phyloP scores from a whole-genome alignment of 345 rosid genomes.

The Geranium brycei region DNA sequence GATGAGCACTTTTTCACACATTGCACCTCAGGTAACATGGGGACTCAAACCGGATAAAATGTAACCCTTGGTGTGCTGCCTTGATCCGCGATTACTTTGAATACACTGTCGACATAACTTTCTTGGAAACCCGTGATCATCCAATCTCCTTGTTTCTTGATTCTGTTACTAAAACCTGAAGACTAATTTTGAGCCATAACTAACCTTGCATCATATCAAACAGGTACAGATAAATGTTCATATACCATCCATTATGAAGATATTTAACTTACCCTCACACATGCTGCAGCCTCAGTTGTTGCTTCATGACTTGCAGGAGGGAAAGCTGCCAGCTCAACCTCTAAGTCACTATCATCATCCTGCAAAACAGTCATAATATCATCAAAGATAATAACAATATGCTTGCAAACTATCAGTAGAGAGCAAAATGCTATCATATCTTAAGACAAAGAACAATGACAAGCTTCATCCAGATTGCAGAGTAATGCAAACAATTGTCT shows the following conservation, averaged over 20 bases:
- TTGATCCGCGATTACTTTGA: neutral
- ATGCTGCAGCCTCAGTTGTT: slow-evolving; percentile 68
- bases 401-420: neutral
- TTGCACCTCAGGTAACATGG: neutral
- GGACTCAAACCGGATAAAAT: neutral
- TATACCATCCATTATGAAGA: neutral
- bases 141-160: neutral
- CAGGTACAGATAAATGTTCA: neutral
- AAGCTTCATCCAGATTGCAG: neutral
- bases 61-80: neutral
- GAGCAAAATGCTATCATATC: neutral
- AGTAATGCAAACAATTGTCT: neutral
- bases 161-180: neutral
- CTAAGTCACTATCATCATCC: slow-evolving; percentile 93
- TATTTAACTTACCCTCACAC: slow-evolving; percentile 51
- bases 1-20: neutral
- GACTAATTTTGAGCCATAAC: neutral
- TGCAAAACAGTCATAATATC: slow-evolving; percentile 17
- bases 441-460: neutral
- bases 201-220: neutral
- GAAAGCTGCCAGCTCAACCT: slow-evolving; percentile 71
- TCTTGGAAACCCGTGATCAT: neutral
- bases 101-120: neutral
- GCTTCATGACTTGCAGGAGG: slow-evolving; percentile 56
- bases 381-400: neutral